Conservation (phyloP, 352 stramenopile genomes). For the Globisporangium carolinianum region DNA sequence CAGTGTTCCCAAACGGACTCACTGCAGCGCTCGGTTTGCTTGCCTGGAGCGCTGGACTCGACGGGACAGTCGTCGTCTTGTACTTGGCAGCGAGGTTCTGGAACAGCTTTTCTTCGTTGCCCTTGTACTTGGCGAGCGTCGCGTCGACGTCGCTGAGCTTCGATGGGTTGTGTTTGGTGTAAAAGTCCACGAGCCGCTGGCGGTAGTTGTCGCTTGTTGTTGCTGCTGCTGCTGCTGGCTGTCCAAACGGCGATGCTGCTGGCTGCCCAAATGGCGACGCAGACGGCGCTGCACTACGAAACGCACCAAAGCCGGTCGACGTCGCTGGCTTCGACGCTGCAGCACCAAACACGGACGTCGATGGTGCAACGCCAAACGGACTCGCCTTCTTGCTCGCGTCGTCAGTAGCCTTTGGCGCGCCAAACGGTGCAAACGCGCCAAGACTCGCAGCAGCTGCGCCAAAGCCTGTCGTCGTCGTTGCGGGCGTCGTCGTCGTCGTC, state of each 20-base stretch:
- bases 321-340: conserved; percentile 1
- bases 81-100: conserved; percentile 69
- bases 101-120: conserved; percentile 76
- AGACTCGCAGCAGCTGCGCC: conserved; percentile 13
- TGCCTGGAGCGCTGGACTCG: conserved; percentile 32
- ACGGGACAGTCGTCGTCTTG: conserved; percentile 28
- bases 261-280: conserved; percentile 34
- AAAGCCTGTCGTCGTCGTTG: conserved; percentile 2
- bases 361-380: conserved; percentile 20
- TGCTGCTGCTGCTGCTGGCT: conserved; percentile 8
- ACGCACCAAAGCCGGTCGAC: conserved; percentile 14
- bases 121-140: conserved; percentile 88
- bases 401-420: conserved; percentile 3
- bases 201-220: conserved; percentile 25
- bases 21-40: conserved; percentile 26
- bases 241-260: conserved; percentile 29
- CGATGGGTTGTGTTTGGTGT: conserved; percentile 87
- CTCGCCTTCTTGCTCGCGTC: conserved; percentile 11
- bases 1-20: conserved; percentile 62
- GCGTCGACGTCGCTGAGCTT: conserved; percentile 85
- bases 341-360: conserved; percentile 5
- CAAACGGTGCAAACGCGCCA: conserved; percentile 14
- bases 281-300: neutral
- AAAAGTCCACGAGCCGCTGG: conserved; percentile 83
- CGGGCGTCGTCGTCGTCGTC: no score